These are phyloP conservation scores for Fonsecaea pedrosoi DNA, from an alignment of 2,329 filamentous ascomycete species.

Conservation along the genomic window DNA sequence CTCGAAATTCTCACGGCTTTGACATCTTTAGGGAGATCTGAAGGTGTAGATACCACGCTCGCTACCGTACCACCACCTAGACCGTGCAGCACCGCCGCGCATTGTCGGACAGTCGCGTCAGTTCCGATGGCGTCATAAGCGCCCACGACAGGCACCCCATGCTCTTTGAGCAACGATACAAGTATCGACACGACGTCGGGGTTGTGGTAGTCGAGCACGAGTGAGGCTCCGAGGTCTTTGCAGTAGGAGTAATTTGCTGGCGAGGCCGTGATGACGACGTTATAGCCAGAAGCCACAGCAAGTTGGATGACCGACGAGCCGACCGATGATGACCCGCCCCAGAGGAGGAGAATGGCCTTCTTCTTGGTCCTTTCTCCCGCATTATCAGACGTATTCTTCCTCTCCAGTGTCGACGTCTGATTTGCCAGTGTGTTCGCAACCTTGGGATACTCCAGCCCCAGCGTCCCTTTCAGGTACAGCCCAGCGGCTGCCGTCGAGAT, in stretches of 20 bases:
- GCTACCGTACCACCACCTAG: slow-evolving; percentile 18
- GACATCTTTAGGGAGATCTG: slow-evolving; percentile 19
- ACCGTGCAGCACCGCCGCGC: slow-evolving; percentile 20
- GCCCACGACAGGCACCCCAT: slow-evolving; percentile 5
- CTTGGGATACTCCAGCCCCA: slow-evolving; percentile 40
- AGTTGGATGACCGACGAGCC: slow-evolving; percentile 53
- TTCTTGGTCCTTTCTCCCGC: slow-evolving; percentile 25
- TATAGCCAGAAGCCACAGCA: slow-evolving; percentile 49
- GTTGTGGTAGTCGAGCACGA: slow-evolving; percentile 54
- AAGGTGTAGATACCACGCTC: slow-evolving; percentile 19
- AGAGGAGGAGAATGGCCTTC: slow-evolving; percentile 44
- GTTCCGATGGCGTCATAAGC: slow-evolving; percentile 30
- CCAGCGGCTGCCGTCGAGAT: slow-evolving; percentile 45
- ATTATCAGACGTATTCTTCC: not conserved
- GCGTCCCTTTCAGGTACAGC: slow-evolving; percentile 42
- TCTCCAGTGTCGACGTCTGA: not conserved
- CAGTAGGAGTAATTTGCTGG: slow-evolving; percentile 35
- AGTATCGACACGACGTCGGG: slow-evolving; percentile 26
- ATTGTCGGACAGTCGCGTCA: slow-evolving; percentile 22
- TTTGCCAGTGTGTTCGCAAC: not conserved
- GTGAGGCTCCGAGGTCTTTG: slow-evolving; percentile 52
- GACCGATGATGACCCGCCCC: slow-evolving; percentile 54
- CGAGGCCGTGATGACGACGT: slow-evolving; percentile 43
- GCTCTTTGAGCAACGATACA: slow-evolving; percentile 26
- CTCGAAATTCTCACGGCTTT: slow-evolving; percentile 51